Base-by-base conservation (phyloP, 345 rosid species). In the Eucalyptus dawsonii region DNA sequence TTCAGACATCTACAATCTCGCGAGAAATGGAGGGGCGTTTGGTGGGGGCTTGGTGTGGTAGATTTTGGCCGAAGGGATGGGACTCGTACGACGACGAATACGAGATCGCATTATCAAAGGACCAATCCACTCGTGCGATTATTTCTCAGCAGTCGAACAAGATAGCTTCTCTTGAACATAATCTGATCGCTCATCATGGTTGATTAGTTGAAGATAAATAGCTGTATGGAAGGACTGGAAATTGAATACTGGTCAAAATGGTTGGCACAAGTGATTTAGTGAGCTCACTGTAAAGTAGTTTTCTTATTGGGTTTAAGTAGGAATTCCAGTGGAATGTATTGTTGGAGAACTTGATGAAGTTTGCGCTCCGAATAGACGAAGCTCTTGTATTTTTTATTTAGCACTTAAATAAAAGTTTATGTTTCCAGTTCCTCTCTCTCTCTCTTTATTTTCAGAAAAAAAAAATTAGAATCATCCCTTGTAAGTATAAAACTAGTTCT, bases 41-140 rank as follows among this genome's bases (percentile, higher is more conserved):
- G 93, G 89, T 3, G 94, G 94, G 6, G 94, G 93, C n/a, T 53
- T 94, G 92, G 90, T 93, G 29, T 93, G 95, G 93, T 94, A 93
- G 58, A 50, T 94, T 5, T 15, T 93, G 91, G 93, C 90, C 14
- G 87, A 91, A 42, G 92, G 91, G 24, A 92, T 92, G 94, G 94
- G 91, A 91, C 1, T 85, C 92, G 5, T 92, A 87, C 50, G 11
- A 72, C 16, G 94, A 93, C 88, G 95, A 91, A 9, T 91, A 93
- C 54, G 90, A 91, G 90, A 91, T 93, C 13, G 91, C 88, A 29
- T 88, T 93, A 24, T 87, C 92, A 1, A 80, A 91, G 44, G 89
- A 88, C 6, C 89, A 87, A 56, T 90, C 92, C 27, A 93, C 94
- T 7, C 40, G 44, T 24, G 37, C 24, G 56, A 76, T 92, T 6